Conservation (phyloP, 179 eudicot genomes). For the Silene coronaria region DNA sequence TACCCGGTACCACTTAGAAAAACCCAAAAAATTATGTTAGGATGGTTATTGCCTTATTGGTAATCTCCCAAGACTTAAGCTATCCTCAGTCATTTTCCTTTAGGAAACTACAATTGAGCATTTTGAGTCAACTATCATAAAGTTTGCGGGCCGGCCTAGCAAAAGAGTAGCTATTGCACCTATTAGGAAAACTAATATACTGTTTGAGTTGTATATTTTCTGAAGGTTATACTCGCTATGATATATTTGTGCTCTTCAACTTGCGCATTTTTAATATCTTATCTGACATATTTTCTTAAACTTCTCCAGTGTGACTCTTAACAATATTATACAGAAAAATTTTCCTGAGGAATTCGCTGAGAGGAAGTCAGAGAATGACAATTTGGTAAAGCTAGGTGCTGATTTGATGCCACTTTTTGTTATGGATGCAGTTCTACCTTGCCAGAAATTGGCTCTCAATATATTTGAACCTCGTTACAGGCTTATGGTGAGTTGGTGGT, state of each 20-base stretch:
- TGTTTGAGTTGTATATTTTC: not conserved
- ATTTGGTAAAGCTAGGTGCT: conserved; percentile 55
- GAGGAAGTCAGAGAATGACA: conserved; percentile 77
- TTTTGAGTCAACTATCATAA: not conserved
- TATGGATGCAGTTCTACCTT: conserved; percentile 94
- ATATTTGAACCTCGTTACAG: conserved; percentile 99
- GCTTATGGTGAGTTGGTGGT: conserved; percentile 73
- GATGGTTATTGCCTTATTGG: not conserved
- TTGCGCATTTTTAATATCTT: not conserved
- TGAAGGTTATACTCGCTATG: not conserved
- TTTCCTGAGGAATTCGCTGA: conserved; percentile 94
- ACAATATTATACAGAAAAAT: conserved; percentile 84
- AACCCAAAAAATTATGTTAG: not conserved
- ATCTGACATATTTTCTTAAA: conserved; percentile 19
- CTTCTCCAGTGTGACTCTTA: conserved; percentile 77
- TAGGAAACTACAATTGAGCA: conserved; percentile 9
- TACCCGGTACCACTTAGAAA: too few species aligned
- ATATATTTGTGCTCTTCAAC: not conserved
- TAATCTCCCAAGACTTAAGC: not conserved
- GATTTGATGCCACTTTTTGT: conserved; percentile 96
- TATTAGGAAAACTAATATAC: not conserved
- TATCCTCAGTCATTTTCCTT: not conserved
- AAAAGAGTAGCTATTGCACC: not conserved
- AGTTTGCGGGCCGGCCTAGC: conserved; percentile 5
- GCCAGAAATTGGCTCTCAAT: conserved; percentile 82